Percentiles rank a stretch among this genome's conserved stretches.
Conservation (phyloP, 139 green algal genomes). For the Yamagishiella unicocca region DNA sequence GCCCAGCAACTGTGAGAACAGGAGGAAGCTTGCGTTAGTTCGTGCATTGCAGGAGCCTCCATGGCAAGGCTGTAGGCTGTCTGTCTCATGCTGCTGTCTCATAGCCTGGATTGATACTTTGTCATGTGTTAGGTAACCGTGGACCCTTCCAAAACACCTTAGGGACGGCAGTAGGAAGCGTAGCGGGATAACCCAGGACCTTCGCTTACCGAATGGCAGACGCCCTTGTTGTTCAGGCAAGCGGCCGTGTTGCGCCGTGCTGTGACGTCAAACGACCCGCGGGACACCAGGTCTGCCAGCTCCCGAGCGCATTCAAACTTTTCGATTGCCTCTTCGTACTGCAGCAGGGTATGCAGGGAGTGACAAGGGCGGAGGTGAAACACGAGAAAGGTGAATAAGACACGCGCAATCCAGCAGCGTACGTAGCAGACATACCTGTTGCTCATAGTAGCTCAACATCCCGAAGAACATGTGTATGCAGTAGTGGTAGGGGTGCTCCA, state of each 20-base stretch:
- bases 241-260: slow-evolving; percentile 43
- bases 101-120: no score
- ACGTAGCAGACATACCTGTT: slow-evolving; percentile 10
- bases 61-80: no score
- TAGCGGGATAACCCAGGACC: neutral
- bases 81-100: no score
- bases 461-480: slow-evolving; percentile 46
- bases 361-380: neutral
- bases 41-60: no score
- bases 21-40: no score
- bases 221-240: slow-evolving; percentile 59
- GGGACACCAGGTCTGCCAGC: slow-evolving; percentile 44
- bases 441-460: slow-evolving; percentile 38
- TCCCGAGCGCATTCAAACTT: slow-evolving; percentile 49
- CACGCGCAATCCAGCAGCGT: neutral
- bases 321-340: slow-evolving; percentile 47
- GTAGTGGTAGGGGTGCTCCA: slow-evolving; percentile 57
- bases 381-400: no score
- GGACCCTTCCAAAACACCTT: no score
- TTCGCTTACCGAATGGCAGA: slow-evolving; percentile 36
- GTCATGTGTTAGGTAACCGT: no score
- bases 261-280: slow-evolving; percentile 23
- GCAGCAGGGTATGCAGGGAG: neutral
- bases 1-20: slow-evolving; percentile 25
- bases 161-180: neutral